These are phyloP conservation scores for Chalciporus sphaerocephalus DNA, from an alignment of 768 basidiomycete genomes.

Conservation along the genomic window DNA sequence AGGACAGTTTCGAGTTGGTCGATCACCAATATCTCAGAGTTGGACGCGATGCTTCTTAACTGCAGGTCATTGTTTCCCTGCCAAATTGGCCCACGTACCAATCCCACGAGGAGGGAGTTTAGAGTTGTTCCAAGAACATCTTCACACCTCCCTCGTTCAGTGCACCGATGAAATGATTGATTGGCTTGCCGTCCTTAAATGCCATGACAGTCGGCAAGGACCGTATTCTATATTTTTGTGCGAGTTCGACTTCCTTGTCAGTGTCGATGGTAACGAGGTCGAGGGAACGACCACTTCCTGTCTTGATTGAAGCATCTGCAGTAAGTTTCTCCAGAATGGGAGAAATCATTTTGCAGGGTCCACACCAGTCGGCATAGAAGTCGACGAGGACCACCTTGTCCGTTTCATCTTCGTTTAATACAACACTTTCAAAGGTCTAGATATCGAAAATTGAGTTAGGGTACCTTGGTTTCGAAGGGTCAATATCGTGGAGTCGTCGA, in stretches of 20 bases:
- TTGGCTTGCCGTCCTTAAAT: slow-evolving; percentile 58
- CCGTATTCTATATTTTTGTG: slow-evolving; percentile 48
- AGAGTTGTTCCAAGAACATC: slow-evolving; percentile 43
- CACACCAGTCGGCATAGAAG: slow-evolving; percentile 82
- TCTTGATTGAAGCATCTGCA: slow-evolving; percentile 36
- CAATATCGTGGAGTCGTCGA: too few species aligned
- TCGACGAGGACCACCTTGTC: slow-evolving; percentile 66
- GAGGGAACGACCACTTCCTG: slow-evolving; percentile 52
- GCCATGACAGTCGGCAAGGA: slow-evolving; percentile 79
- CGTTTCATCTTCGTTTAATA: slow-evolving; percentile 30
- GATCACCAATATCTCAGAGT: background rate
- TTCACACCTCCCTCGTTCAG: slow-evolving; percentile 41
- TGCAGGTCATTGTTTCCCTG: too few species aligned
- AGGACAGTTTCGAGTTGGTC: background rate
- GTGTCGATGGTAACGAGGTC: slow-evolving; percentile 73
- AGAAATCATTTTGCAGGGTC: slow-evolving; percentile 68
- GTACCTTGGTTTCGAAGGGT: background rate
- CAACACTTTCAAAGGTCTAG: slow-evolving; percentile 36
- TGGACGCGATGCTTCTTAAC: background rate
- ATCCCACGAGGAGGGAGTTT: slow-evolving; percentile 1
- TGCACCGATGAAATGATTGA: slow-evolving; percentile 63
- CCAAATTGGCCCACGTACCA: too few species aligned
- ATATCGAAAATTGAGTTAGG: background rate
- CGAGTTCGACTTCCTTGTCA: slow-evolving; percentile 51
- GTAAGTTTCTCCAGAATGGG: slow-evolving; percentile 65